Conservation (phyloP, 495 filamentous ascomycete genomes). For the Terfezia claveryi region DNA sequence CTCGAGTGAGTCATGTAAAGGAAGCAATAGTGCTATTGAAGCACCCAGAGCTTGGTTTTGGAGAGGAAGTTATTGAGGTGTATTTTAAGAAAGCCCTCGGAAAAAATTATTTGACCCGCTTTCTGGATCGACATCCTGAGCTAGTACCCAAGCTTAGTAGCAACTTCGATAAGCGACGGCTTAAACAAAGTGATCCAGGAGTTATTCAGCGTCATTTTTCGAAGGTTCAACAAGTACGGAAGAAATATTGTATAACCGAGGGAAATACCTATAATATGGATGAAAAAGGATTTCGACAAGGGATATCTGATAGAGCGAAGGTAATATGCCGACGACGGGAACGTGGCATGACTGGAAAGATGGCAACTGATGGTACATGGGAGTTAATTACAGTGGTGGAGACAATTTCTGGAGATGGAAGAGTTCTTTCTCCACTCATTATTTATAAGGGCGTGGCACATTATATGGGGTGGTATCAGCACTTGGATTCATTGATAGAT, state of each 20-base stretch:
- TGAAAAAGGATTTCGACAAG: background rate
- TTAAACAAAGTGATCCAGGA: background rate
- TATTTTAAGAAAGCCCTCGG: background rate
- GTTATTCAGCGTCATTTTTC: background rate
- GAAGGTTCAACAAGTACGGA: background rate
- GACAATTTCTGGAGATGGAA: background rate
- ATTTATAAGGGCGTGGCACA: background rate
- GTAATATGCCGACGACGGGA: background rate
- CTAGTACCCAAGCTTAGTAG: background rate
- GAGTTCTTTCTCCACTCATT: background rate
- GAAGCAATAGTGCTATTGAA: background rate
- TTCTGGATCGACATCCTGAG: background rate
- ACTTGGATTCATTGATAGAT: background rate
- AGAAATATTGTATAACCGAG: background rate
- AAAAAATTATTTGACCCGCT: background rate
- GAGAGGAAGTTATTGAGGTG: background rate
- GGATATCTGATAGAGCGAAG: background rate
- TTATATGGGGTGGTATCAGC: background rate
- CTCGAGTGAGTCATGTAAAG: background rate
- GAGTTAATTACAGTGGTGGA: background rate
- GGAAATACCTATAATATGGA: background rate
- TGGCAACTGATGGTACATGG: background rate
- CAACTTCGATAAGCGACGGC: background rate
- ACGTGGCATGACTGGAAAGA: background rate
- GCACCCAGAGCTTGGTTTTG: background rate